Base-by-base conservation (phyloP, 164 flowering plant species). In the Sedum album region DNA sequence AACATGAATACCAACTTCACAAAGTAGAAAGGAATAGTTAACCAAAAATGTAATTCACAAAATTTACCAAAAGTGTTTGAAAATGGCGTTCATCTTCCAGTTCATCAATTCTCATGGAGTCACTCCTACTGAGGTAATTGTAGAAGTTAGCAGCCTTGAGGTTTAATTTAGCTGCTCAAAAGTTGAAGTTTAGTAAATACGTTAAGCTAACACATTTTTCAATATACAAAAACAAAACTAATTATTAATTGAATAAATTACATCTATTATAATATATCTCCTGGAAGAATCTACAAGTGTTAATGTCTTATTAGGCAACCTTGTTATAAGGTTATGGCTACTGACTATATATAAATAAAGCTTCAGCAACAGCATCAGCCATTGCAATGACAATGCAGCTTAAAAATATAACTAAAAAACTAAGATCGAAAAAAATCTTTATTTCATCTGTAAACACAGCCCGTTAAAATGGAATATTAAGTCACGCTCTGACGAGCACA, bases 121-220 rank as follows among this genome's bases (percentile, higher is more conserved):
- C 83, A 73, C 99, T 85, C 73, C 85, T 96, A 66, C 78, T 85
- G 66, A 95, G 91, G 76, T 91, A 92, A 0, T 83, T 73, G 78
- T 83, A 95, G 15, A 83, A 88, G 71, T 70, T 73, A 26, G 94
- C 91, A 70, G 38, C 46, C 81, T 81, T 92, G 69, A 95, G 79
- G 71, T 86, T 86, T 76, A 92, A 69, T 73, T 69, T 80, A 63
- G 78, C 99, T 95, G 94, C 72, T 76, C 41, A 30, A 72, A 25
- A 70, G 67, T 13, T 25, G 28, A 42, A 9, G 42, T 35, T 23
- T 46, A 57, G 62, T 68, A 26, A 55, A 25, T 55, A 28, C 6
- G 17, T 26, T 30, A 33, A 30, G 33, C 3, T 57, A 28, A 18
- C 6, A 30, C 33, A 28, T 20, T 57, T 25, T 1, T 14, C 31